Conservation (phyloP, 306 rosid genomes). For the Abrus pulchellus region DNA sequence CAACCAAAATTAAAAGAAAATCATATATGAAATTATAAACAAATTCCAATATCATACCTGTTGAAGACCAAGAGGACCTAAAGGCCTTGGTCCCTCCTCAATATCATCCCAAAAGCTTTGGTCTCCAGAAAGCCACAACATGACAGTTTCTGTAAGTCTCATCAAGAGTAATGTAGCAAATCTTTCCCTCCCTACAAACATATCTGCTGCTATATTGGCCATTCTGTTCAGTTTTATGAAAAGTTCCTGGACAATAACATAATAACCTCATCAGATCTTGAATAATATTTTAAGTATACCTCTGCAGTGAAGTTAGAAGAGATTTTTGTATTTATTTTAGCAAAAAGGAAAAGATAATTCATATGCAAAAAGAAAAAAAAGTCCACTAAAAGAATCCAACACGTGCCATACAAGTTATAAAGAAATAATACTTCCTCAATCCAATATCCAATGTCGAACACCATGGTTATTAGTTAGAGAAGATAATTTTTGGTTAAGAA, state of each 20-base stretch:
- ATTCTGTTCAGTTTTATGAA: constrained; percentile 87
- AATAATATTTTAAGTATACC: constrained; percentile 24
- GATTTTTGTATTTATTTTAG: constrained; percentile 7
- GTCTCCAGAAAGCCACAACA: constrained; percentile 96
- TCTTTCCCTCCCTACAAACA: constrained; percentile 98
- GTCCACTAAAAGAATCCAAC: not conserved
- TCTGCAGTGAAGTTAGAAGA: constrained; percentile 22
- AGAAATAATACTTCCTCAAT: not conserved
- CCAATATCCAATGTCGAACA: constrained; percentile 34
- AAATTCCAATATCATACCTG: constrained; percentile 66
- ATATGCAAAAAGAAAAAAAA: not conserved
- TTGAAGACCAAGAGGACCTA: constrained; percentile 93
- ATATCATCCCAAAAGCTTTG: constrained; percentile 99
- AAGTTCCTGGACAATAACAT: constrained; percentile 76
- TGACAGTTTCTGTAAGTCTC: constrained; percentile 98
- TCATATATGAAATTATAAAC: not conserved
- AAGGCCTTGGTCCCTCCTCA: constrained; percentile 93
- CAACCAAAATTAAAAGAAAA: constrained; percentile 13
- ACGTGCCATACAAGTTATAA: not conserved
- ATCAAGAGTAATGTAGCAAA: constrained; percentile 90
- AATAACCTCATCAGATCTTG: constrained; percentile 45
- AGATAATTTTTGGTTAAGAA: not conserved
- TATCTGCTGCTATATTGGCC: constrained; percentile 90
- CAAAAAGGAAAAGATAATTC: constrained; percentile 11
- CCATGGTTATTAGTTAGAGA: not conserved